These are phyloP conservation scores for Zoysia japonica DNA, from an alignment of 176 grass and related monocot species.

Conservation along the genomic window DNA sequence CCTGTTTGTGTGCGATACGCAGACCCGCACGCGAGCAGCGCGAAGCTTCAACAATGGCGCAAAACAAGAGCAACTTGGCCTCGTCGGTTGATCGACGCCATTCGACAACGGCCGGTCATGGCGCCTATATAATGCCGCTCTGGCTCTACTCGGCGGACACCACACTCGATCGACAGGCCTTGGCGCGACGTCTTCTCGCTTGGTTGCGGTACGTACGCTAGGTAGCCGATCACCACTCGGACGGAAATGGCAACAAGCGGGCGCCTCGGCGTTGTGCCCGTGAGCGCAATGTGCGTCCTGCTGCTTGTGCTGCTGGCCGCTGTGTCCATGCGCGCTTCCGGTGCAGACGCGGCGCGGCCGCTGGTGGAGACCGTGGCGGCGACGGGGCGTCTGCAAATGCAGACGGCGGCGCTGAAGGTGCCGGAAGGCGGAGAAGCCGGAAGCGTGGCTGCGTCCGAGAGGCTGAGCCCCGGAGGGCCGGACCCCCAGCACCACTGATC, in stretches of 20 bases:
- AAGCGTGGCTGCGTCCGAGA: slow-evolving; percentile 4
- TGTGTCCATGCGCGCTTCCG: background rate
- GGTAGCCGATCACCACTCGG: no score
- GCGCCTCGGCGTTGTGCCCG: background rate
- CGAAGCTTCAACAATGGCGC: background rate
- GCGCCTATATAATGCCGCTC: slow-evolving; percentile 18
- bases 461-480: slow-evolving; percentile 43
- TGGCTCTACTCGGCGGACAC: background rate
- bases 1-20: background rate
- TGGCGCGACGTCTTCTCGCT: no score
- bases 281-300: background rate
- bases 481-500: slow-evolving; percentile 52
- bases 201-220: no score
- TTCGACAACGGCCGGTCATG: background rate
- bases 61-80: slow-evolving; percentile 6
- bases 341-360: slow-evolving; percentile 7
- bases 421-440: background rate
- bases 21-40: background rate
- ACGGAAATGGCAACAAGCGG: slow-evolving; percentile 4
- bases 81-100: background rate
- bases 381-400: background rate
- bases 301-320: background rate
- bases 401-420: background rate
- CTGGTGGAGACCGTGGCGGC: background rate
- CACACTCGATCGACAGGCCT: background rate